Percentiles rank a stretch among this genome's conserved stretches.
Evolutionary conservation across 2,329 filamentous ascomycete genomes (phyloP).

Genomic region (Myotisia sp.): DNA sequence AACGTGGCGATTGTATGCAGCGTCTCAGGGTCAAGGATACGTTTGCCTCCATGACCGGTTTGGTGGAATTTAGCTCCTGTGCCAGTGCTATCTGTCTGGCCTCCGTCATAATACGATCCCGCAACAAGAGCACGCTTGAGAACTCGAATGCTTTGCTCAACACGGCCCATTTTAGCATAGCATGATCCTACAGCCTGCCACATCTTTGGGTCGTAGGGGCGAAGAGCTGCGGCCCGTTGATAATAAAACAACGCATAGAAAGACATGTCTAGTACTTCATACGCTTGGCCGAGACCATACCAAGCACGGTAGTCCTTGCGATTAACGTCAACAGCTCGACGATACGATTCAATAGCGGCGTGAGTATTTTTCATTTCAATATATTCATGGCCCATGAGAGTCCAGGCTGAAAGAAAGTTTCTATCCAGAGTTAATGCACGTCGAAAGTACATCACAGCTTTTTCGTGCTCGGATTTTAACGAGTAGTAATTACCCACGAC

Average conservation of each 20-base stretch:
- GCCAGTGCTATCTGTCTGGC: slow-evolving; percentile 26
- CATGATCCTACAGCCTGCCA: slow-evolving; percentile 94
- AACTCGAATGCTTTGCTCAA: slow-evolving; percentile 85
- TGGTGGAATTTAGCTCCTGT: slow-evolving; percentile 26
- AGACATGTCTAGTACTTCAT: slow-evolving; percentile 96
- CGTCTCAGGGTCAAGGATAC: slow-evolving; percentile 72
- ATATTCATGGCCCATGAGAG: slow-evolving; percentile 96
- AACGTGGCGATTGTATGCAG: slow-evolving; percentile 78
- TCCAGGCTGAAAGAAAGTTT: slow-evolving; percentile 88
- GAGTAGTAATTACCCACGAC: slow-evolving; percentile 97
- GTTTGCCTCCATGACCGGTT: slow-evolving; percentile 18
- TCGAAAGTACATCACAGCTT: slow-evolving; percentile 94
- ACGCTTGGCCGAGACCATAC: slow-evolving; percentile 94
- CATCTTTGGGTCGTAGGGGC: slow-evolving; percentile 97
- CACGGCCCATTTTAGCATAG: slow-evolving; percentile 73
- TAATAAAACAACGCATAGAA: slow-evolving; percentile 97
- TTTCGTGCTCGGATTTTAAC: slow-evolving; percentile 85
- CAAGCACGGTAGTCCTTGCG: slow-evolving; percentile 92
- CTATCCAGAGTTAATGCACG: slow-evolving; percentile 81
- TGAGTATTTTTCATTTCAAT: slow-evolving; percentile 98
- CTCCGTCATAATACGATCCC: slow-evolving; percentile 68
- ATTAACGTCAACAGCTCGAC: slow-evolving; percentile 89
- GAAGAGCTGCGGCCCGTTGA: slow-evolving; percentile 79
- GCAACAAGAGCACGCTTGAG: slow-evolving; percentile 83
- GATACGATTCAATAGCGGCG: slow-evolving; percentile 91